Percentiles rank a stretch among this genome's conserved stretches.
Evolutionary conservation across 495 filamentous ascomycete species (phyloP).

Genomic region (Usnea hakonensis): DNA sequence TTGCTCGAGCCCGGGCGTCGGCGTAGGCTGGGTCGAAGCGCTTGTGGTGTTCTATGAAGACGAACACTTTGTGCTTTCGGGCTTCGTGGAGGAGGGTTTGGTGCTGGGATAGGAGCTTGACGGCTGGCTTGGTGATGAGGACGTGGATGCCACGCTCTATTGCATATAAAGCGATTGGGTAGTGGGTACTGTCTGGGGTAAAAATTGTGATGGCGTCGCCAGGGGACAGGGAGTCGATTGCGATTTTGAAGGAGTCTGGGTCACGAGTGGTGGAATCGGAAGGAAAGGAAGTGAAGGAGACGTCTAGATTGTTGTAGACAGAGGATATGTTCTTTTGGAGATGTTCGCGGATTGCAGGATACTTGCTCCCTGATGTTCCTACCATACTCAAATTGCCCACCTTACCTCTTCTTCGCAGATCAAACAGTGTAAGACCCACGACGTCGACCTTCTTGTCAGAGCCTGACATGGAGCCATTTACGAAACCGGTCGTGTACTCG

Average conservation of each 20-base stretch:
- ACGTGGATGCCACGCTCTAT: conserved; percentile 82
- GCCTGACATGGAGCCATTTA: conserved; percentile 64
- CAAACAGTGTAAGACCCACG: conserved; percentile 83
- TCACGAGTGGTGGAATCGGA: conserved; percentile 58
- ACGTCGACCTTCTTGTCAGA: conserved; percentile 94
- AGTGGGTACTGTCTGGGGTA: conserved; percentile 91
- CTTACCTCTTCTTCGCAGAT: conserved; percentile 79
- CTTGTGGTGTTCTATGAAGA: conserved; percentile 96
- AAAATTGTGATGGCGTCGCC: conserved; percentile 95
- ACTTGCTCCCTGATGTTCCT: conserved; percentile 79
- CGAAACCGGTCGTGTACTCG: conserved; percentile 92
- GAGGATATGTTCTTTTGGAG: conserved; percentile 80
- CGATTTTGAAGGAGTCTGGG: conserved; percentile 77
- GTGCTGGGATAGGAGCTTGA: conserved; percentile 74
- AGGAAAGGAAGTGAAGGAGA: conserved; percentile 74
- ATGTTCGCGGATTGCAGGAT: conserved; percentile 81
- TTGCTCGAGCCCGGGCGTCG: conserved; percentile 67
- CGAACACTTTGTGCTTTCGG: conserved; percentile 70
- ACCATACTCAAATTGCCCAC: conserved; percentile 84
- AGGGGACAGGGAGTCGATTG: conserved; percentile 74
- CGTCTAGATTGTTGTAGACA: conserved; percentile 81
- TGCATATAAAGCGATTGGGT: conserved; percentile 88
- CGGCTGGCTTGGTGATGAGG: conserved; percentile 91
- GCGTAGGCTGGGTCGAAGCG: conserved; percentile 88
- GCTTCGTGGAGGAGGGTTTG: conserved; percentile 62